Conservation (phyloP, 2,329 filamentous ascomycete species). For the Scleromitrula shiraiana region DNA sequence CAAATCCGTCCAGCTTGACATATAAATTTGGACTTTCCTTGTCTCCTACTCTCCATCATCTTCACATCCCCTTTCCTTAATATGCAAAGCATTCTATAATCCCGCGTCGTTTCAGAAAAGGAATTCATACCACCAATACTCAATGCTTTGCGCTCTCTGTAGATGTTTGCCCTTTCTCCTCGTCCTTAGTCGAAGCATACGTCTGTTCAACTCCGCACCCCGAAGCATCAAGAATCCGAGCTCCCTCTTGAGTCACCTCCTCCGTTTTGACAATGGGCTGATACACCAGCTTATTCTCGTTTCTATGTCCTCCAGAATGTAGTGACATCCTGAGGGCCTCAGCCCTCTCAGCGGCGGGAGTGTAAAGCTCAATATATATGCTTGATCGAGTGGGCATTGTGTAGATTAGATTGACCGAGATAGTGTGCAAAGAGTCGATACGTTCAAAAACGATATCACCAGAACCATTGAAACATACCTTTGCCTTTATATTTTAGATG, state of each 20-base stretch:
- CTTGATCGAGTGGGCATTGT: conserved; percentile 6
- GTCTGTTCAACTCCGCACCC: too few relatives aligned
- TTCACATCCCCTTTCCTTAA: too few relatives aligned
- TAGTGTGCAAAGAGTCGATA: neutral
- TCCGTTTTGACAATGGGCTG: neutral
- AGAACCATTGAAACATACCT: neutral
- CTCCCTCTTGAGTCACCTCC: neutral
- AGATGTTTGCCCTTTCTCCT: too few relatives aligned
- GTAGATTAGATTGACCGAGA: neutral
- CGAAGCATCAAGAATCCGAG: too few relatives aligned
- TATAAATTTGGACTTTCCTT: too few relatives aligned
- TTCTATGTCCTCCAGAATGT: conserved; percentile 2
- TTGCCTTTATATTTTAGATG: conserved; percentile 1
- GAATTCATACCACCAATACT: too few relatives aligned
- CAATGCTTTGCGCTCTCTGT: too few relatives aligned
- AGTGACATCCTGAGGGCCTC: conserved; percentile 6
- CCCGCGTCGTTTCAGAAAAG: too few relatives aligned
- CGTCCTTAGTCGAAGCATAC: too few relatives aligned
- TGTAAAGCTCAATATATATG: conserved; percentile 6
- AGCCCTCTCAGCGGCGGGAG: conserved; percentile 3
- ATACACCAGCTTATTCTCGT: neutral
- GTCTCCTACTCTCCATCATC: too few relatives aligned
- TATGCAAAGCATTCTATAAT: too few relatives aligned
- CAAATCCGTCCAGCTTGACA: too few relatives aligned
- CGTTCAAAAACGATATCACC: neutral